A percentile compares a stretch with the other conserved stretches of the same genome.
phyloP scores from a whole-genome alignment of 768 basidiomycete species.

The Tulasnella sp. region DNA sequence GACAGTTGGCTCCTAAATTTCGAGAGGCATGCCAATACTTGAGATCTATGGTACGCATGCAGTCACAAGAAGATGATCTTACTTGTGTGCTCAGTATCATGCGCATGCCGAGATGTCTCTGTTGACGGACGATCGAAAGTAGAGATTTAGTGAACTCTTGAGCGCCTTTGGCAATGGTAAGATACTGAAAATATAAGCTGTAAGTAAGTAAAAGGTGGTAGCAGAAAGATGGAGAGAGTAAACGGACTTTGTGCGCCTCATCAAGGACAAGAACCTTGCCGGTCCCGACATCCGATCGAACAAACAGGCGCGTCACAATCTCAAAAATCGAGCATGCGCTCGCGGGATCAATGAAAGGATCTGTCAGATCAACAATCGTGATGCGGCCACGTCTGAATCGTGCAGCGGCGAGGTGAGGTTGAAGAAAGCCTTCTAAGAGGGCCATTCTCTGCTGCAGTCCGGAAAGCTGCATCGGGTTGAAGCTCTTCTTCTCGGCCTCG shows the following conservation, averaged over 20 bases:
- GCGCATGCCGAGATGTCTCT: slow-evolving; percentile 12
- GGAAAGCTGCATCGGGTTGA: slow-evolving; percentile 8
- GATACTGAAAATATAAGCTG: not conserved
- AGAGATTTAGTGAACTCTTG: slow-evolving; percentile 24
- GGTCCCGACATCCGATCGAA: slow-evolving; percentile 21
- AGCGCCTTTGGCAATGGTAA: slow-evolving; percentile 16
- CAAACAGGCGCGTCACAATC: slow-evolving; percentile 52
- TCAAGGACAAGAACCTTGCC: slow-evolving; percentile 13
- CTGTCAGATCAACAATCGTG: slow-evolving; percentile 60
- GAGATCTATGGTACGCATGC: too few relatives aligned
- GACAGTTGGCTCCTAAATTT: slow-evolving; percentile 10
- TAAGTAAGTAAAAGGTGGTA: not conserved
- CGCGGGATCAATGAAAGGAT: slow-evolving; percentile 50
- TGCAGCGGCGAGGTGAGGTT: slow-evolving; percentile 18
- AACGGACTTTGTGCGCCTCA: slow-evolving; percentile 31
- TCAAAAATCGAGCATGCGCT: slow-evolving; percentile 63
- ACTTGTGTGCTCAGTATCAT: slow-evolving; percentile 15
- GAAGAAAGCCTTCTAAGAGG: slow-evolving; percentile 11
- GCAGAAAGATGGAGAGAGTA: not conserved
- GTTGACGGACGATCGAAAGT: slow-evolving; percentile 12
- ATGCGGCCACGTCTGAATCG: slow-evolving; percentile 48
- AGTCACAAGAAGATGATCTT: not conserved
- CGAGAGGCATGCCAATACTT: not conserved
- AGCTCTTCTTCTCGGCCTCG: not conserved
- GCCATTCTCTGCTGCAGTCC: slow-evolving; percentile 9